A percentile compares a stretch with the other conserved stretches of the same genome.
Conservation (phyloP, 345 rosid genomes). For the Hibiscus tridactylites region DNA sequence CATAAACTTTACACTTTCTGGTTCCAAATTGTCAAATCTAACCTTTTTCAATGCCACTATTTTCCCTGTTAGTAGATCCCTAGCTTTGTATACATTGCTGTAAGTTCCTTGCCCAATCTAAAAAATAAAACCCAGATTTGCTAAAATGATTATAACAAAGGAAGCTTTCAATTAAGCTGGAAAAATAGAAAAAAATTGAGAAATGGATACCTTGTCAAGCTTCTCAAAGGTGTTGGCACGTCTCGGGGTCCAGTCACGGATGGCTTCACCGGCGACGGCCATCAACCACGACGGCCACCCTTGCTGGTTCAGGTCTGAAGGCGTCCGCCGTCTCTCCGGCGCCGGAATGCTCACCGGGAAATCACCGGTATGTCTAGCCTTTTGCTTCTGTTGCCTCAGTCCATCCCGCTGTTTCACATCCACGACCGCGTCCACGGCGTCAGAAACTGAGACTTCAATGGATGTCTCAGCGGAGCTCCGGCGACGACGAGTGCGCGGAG, state of each 20-base stretch:
- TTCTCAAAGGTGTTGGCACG: slow-evolving; percentile 73
- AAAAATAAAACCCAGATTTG: neutral
- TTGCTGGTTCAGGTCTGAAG: slow-evolving; percentile 26
- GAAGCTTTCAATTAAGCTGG: neutral
- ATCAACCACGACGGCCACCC: slow-evolving; percentile 87
- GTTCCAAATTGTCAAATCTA: slow-evolving; percentile 82
- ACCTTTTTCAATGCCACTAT: slow-evolving; percentile 94
- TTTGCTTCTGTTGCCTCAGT: slow-evolving; percentile 22
- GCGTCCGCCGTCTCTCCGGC: slow-evolving; percentile 27
- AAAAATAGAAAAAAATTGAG: neutral
- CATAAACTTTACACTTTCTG: slow-evolving; percentile 92
- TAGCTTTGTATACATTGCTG: slow-evolving; percentile 89
- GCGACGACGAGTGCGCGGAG: slow-evolving; percentile 3
- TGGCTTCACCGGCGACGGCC: slow-evolving; percentile 68
- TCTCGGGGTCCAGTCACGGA: slow-evolving; percentile 71
- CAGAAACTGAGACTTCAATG: slow-evolving; percentile 17
- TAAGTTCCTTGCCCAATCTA: slow-evolving; percentile 97
- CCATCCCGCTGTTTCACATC: slow-evolving; percentile 19
- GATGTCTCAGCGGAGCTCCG: slow-evolving; percentile 29
- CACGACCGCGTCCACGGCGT: slow-evolving; percentile 16
- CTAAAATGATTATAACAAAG: neutral
- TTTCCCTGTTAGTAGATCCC: slow-evolving; percentile 70
- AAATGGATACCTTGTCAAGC: slow-evolving; percentile 57
- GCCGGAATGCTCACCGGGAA: slow-evolving; percentile 23
- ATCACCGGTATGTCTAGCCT: slow-evolving; percentile 29